These are phyloP conservation scores for Infundibulicybe gibba DNA, from an alignment of 768 basidiomycete species.

Conservation along the genomic window DNA sequence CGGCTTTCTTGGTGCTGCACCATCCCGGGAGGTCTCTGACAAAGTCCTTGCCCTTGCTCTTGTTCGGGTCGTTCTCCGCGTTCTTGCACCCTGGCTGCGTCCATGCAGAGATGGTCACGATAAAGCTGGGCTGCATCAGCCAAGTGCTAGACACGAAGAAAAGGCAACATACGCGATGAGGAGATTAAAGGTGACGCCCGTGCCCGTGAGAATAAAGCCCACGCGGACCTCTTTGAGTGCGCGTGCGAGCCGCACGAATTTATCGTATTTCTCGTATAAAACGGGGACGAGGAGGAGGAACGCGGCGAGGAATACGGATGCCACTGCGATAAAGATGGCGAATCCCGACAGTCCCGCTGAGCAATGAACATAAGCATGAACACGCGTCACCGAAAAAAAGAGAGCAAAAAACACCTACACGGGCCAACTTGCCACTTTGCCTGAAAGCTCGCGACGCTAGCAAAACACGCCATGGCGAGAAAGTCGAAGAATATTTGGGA, in stretches of 20 bases:
- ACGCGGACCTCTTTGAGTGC: constrained; percentile 82
- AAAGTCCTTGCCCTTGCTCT: constrained; percentile 60
- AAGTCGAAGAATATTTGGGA: constrained; percentile 92
- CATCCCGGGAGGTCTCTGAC: constrained; percentile 68
- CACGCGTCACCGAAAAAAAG: too few species aligned
- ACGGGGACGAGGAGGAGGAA: constrained; percentile 80
- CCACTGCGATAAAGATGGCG: constrained; percentile 74
- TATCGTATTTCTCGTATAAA: constrained; percentile 83
- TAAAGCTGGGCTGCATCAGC: constrained; percentile 43
- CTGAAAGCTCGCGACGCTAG: constrained; percentile 85
- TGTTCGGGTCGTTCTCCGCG: constrained; percentile 76
- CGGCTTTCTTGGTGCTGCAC: constrained; percentile 93
- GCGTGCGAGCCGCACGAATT: constrained; percentile 69
- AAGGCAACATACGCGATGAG: constrained; percentile 66
- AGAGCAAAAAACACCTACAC: constrained; percentile 50
- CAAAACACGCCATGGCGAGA: constrained; percentile 88
- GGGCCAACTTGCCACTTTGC: constrained; percentile 81
- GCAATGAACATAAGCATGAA: neutral
- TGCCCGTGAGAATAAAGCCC: constrained; percentile 75
- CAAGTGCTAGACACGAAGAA: constrained; percentile 2
- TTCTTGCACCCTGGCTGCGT: constrained; percentile 90
- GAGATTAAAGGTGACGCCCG: constrained; percentile 62
- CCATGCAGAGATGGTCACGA: constrained; percentile 81
- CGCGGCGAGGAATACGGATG: constrained; percentile 67
- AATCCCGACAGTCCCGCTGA: constrained; percentile 86